A percentile compares a stretch with the other conserved stretches of the same genome.
Evolutionary conservation across 2,329 filamentous ascomycete genomes (phyloP).

Genomic region (Coniochaeta sp.): DNA sequence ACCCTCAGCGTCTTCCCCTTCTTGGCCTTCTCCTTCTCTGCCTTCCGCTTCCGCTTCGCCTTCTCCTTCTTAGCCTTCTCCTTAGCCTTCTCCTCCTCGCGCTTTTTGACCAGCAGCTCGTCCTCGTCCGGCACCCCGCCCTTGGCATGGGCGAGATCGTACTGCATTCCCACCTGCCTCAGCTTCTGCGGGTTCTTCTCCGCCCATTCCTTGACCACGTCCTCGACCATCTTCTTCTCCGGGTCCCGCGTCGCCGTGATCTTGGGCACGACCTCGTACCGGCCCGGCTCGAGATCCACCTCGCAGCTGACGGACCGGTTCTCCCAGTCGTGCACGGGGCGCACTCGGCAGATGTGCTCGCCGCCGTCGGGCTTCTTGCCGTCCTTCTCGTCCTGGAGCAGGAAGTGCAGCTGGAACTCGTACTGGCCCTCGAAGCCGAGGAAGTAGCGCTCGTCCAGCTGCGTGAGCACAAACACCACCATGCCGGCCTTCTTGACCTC

Average conservation of each 20-base stretch:
- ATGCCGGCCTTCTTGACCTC: conserved; percentile 47
- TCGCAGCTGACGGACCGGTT: conserved; percentile 51
- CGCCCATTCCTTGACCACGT: conserved; percentile 47
- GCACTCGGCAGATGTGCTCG: conserved; percentile 52
- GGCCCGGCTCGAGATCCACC: conserved; percentile 44
- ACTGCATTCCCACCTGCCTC: conserved; percentile 48
- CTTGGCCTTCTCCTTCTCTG: conserved; percentile 24
- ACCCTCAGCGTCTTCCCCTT: conserved; percentile 11
- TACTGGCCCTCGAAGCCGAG: conserved; percentile 55
- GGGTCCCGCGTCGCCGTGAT: conserved; percentile 43
- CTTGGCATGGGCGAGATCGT: conserved; percentile 54
- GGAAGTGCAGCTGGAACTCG: conserved; percentile 29
- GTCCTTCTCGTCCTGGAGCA: conserved; percentile 25
- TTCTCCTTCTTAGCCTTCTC: conserved; percentile 30
- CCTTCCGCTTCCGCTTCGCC: conserved; percentile 21
- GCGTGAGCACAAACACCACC: conserved; percentile 53
- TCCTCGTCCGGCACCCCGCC: conserved; percentile 43
- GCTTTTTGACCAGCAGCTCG: conserved; percentile 29
- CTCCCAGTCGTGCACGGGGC: conserved; percentile 50
- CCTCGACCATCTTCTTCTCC: conserved; percentile 38
- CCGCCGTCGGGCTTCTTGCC: conserved; percentile 23
- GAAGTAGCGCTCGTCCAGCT: conserved; percentile 57
- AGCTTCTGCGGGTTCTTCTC: conserved; percentile 48
- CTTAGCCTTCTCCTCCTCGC: conserved; percentile 28
- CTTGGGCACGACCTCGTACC: conserved; percentile 50